Evolutionary conservation across 2,329 filamentous ascomycete genomes (phyloP).

Genomic region (Talaromyces sp.): DNA sequence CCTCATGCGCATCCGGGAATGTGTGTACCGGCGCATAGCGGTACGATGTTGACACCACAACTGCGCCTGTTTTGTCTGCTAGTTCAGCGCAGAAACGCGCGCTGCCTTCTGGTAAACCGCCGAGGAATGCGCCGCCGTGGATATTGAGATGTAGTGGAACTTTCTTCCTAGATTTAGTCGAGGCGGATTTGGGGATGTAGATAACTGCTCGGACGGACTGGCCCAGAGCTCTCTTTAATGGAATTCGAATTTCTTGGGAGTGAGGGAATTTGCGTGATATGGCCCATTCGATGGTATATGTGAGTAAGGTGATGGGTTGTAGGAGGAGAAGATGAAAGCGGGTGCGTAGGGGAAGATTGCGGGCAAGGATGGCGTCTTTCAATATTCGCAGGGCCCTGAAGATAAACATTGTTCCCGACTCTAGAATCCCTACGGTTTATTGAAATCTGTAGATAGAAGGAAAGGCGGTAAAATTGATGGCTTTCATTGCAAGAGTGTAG

Average conservation of each 20-base stretch:
- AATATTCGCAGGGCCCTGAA: constrained; percentile 6
- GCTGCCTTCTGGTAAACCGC: neutral
- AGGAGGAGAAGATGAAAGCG: constrained; percentile 49
- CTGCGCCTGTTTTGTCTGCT: constrained; percentile 42
- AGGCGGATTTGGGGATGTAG: neutral
- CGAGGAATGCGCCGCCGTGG: neutral
- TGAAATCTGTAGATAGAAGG: no score
- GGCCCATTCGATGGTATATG: constrained; percentile 38
- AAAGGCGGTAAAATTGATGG: neutral
- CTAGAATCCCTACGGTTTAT: neutral
- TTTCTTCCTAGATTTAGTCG: neutral
- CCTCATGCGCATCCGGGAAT: constrained; percentile 45
- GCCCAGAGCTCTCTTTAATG: neutral
- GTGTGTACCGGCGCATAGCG: constrained; percentile 42
- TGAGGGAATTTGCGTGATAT: constrained; percentile 15
- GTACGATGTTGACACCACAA: constrained; percentile 42
- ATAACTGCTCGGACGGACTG: neutral
- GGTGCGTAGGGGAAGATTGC: constrained; percentile 38
- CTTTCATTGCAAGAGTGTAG: neutral
- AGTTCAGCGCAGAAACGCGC: constrained; percentile 23
- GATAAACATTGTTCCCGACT: neutral
- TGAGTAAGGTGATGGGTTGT: constrained; percentile 43
- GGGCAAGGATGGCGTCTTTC: constrained; percentile 37
- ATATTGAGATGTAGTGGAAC: neutral
- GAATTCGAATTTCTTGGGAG: neutral